A percentile compares a stretch with the other conserved stretches of the same genome.
Conservation (phyloP, 305 asterid genomes). For the Caryopteris hybrid region DNA sequence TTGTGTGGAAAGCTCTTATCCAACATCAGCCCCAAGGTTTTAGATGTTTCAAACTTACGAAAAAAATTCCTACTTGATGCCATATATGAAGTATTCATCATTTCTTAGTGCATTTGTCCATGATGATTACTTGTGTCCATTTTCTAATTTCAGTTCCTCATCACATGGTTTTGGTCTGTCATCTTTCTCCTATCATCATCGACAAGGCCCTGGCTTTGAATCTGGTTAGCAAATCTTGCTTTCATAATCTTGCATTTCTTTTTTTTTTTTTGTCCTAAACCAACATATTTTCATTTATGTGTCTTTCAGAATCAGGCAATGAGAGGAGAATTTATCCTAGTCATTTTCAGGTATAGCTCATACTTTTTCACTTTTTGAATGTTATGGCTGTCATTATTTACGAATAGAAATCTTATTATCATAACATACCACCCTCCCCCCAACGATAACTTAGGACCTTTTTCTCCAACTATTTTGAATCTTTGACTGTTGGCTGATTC, state of each 20-base stretch:
- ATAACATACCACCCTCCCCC: no score
- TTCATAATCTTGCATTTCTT: neutral
- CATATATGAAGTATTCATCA: neutral
- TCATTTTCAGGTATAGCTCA: conserved; percentile 25
- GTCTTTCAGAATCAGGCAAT: conserved; percentile 27
- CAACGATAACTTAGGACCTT: no score
- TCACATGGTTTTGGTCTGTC: conserved; percentile 20
- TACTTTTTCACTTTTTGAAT: neutral
- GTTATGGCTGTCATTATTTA: neutral
- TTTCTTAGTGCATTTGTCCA: neutral
- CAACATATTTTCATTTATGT: neutral
- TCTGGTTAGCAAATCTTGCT: conserved; percentile 29
- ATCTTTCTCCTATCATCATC: conserved; percentile 33
- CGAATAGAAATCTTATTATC: no score
- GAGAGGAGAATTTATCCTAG: conserved; percentile 24
- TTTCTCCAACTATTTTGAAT: no score
- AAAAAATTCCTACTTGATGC: conserved; percentile 10
- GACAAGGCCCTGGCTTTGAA: conserved; percentile 23
- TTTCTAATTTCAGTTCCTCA: conserved; percentile 30
- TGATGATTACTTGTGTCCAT: conserved; percentile 8
- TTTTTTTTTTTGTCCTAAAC: neutral
- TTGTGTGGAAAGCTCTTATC: conserved; percentile 34
- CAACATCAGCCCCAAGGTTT: conserved; percentile 43
- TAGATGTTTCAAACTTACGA: conserved; percentile 5
- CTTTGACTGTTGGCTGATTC: neutral